Conservation (phyloP, 2,329 filamentous ascomycete species). For the Fusarium liriodendri region DNA sequence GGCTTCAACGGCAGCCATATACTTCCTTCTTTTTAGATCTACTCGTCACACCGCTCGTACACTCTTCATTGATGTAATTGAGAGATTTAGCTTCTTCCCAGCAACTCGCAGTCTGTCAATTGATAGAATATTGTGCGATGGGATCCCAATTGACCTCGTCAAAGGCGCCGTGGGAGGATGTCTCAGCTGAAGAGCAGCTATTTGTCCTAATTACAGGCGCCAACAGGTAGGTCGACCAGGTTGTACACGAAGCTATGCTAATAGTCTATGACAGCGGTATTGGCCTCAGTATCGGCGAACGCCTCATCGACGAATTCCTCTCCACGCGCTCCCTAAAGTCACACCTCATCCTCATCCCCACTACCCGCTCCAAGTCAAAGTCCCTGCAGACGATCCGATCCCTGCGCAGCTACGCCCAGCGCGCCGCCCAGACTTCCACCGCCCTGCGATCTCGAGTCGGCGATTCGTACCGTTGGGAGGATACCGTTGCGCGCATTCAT, state of each 20-base stretch:
- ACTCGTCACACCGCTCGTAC: conserved; percentile 2
- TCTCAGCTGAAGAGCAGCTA: conserved; percentile 57
- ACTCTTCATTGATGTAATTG: not conserved
- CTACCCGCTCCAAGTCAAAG: conserved; percentile 82
- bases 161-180: conserved; percentile 51
- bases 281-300: conserved; percentile 84
- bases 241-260: conserved; percentile 5
- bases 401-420: conserved; percentile 69
- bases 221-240: conserved; percentile 73
- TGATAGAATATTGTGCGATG: conserved; percentile 18
- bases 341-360: conserved; percentile 83
- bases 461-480: conserved; percentile 47
- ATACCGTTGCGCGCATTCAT: conserved; percentile 64
- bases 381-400: conserved; percentile 75
- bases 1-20: not conserved
- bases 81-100: not conserved
- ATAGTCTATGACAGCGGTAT: conserved; percentile 72
- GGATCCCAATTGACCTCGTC: conserved; percentile 36
- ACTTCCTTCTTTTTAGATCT: not conserved
- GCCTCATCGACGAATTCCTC: conserved; percentile 91
- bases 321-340: conserved; percentile 72
- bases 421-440: conserved; percentile 53
- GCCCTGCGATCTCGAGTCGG: conserved; percentile 53
- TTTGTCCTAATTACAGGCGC: conserved; percentile 85
- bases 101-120: not conserved